phyloP scores from a whole-genome alignment of 345 rosid genomes.

The Nasturtium officinale region DNA sequence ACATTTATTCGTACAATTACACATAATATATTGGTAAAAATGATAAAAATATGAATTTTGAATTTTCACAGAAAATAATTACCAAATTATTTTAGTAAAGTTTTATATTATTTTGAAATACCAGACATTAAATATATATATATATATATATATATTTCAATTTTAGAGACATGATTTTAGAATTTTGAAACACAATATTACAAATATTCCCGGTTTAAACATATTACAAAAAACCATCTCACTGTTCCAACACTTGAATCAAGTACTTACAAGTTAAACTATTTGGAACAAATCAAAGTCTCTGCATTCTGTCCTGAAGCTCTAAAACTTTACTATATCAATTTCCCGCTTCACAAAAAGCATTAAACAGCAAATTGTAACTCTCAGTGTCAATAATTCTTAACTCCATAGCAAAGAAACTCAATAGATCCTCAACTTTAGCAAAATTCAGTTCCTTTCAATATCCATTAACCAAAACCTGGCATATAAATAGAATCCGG shows the following conservation, averaged over 20 bases:
- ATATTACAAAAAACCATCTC: background rate
- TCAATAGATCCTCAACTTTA: slow-evolving; percentile 63
- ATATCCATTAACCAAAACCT: slow-evolving; percentile 56
- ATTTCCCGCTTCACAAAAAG: slow-evolving; percentile 51
- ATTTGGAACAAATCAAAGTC: slow-evolving; percentile 69
- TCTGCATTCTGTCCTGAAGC: slow-evolving; percentile 68
- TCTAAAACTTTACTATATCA: slow-evolving; percentile 49
- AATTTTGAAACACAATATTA: too few relatives aligned
- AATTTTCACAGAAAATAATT: too few relatives aligned
- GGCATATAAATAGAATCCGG: slow-evolving; percentile 63
- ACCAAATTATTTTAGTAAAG: too few relatives aligned
- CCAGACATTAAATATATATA: too few relatives aligned
- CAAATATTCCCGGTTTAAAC: background rate
- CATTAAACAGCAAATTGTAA: slow-evolving; percentile 54
- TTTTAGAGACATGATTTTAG: background rate
- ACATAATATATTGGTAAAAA: too few relatives aligned
- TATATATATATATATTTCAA: too few relatives aligned
- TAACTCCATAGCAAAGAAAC: slow-evolving; percentile 62
- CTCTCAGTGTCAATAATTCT: slow-evolving; percentile 59
- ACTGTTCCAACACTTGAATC: slow-evolving; percentile 48
- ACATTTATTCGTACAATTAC: too few relatives aligned
- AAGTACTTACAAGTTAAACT: slow-evolving; percentile 55
- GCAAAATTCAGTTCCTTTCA: slow-evolving; percentile 53
- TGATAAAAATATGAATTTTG: too few relatives aligned
- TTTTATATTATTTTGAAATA: too few relatives aligned